Evolutionary conservation across 371 early-diverging fungal species (phyloP), one percentile per base, ranked within the genome.

Genomic region (Actinomortierella ambigua): DNA sequence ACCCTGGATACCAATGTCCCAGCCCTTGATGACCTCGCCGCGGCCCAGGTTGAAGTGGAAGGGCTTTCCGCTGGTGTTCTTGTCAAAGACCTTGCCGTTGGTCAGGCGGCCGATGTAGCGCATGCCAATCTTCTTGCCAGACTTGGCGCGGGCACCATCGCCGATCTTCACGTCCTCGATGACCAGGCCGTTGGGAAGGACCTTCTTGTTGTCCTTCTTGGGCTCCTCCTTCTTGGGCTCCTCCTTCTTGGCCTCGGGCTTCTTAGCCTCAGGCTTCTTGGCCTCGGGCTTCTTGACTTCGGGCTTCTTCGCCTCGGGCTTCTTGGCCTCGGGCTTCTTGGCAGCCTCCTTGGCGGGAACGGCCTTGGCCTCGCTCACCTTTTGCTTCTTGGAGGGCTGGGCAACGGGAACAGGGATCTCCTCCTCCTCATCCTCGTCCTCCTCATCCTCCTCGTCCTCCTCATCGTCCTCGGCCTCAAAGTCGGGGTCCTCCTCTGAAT

Each of bases 21-120:
- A 95, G 44, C 97, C 98, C 79, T 90, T 88, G 79, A 98, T 98
- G 50, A 98, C 98, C 79, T 97, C 93, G 64, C 95, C 94, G 48
- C 82, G 85, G 18, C 97, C 97, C 49, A 98, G 83, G 50, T 83
- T 83, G 86, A 97, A 97, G 77, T 69, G 79, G 85, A 98, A 96
- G 5, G 98, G 97, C 78, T 88, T 87, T 54, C 98, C 97, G 68
- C 84, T 88, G 59, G 88, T 87, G 84, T 95, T 96, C 78, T 89
- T 83, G 83, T 98, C 98, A 79, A 98, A 96, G 20, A 93, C 91
- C 82, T 95, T 97, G 69, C 97, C 97, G 82, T 84, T 94, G 62
- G 85, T 86, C 52, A 97, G 87, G 69, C 88, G 89, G 57, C 96
- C 98, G 66, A 96, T 92, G 83, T 97, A 71, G 34, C 71, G 71